These are phyloP conservation scores for Drechslerella coelobrocha DNA, from an alignment of 2,329 filamentous ascomycete genomes.

Conservation along the genomic window DNA sequence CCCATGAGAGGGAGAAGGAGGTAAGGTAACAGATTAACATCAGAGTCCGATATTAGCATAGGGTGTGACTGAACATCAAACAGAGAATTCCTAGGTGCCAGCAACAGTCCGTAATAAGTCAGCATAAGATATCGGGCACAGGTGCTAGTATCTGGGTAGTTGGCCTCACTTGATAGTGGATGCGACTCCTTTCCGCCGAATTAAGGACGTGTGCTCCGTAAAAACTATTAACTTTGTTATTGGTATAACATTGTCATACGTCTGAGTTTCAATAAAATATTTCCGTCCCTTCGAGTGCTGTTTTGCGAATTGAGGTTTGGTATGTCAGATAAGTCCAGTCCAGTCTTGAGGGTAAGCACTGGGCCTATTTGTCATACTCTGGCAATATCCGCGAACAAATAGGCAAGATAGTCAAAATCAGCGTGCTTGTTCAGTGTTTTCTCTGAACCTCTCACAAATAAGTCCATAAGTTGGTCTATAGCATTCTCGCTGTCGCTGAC, in stretches of 20 bases:
- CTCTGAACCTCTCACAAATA: conserved; percentile 90
- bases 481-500: conserved; percentile 75
- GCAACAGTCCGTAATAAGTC: too few species aligned
- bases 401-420: conserved; percentile 90
- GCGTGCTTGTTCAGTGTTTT: conserved; percentile 82
- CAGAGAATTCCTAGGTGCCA: conserved; percentile 69
- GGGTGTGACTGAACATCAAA: conserved; percentile 80
- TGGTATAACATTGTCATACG: conserved; percentile 83
- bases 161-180: conserved; percentile 75
- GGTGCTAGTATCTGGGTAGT: neutral
- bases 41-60: conserved; percentile 72
- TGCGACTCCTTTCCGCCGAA: conserved; percentile 91
- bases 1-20: conserved; percentile 86
- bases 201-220: conserved; percentile 83
- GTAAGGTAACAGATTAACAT: conserved; percentile 84
- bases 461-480: conserved; percentile 90
- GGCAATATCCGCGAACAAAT: conserved; percentile 90
- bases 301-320: neutral
- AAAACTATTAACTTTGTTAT: conserved; percentile 92
- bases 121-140: neutral
- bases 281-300: conserved; percentile 74
- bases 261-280: conserved; percentile 75
- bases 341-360: conserved; percentile 11
- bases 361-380: conserved; percentile 59
- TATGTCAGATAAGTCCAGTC: neutral